These are phyloP conservation scores for Stenocarpella maydis DNA, from an alignment of 2,329 filamentous ascomycete species.

Conservation along the genomic window DNA sequence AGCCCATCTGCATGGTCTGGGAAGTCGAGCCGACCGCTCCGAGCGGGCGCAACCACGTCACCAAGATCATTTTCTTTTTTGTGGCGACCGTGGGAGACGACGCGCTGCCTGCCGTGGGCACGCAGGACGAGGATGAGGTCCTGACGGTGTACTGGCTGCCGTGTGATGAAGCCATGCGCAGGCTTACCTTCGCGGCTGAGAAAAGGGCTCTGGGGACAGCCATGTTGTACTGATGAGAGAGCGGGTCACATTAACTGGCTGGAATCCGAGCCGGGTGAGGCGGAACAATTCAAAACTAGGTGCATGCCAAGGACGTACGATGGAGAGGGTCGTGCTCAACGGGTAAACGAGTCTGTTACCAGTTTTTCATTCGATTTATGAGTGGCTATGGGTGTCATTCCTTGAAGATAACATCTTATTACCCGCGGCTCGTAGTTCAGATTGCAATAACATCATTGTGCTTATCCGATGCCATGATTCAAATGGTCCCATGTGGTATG, in stretches of 20 bases:
- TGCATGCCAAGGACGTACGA: background rate
- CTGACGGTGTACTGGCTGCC: constrained; percentile 40
- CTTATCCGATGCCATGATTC: no score
- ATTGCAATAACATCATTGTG: no score
- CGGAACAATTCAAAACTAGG: background rate
- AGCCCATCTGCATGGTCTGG: constrained; percentile 47
- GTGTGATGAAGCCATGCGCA: constrained; percentile 36
- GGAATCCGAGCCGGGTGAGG: no score
- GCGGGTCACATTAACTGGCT: no score
- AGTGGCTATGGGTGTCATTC: no score
- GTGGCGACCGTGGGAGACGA: constrained; percentile 46
- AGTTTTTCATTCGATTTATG: no score
- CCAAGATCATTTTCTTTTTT: constrained; percentile 52
- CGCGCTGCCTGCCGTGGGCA: constrained; percentile 38
- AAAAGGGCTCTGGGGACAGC: constrained; percentile 26
- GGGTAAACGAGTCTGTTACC: no score
- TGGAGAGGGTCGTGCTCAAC: no score
- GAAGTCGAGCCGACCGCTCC: constrained; percentile 46
- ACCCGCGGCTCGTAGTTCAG: no score
- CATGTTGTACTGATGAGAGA: background rate
- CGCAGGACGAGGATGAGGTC: constrained; percentile 46
- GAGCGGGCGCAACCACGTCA: constrained; percentile 41
- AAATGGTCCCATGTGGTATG: no score
- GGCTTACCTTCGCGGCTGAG: constrained; percentile 43
- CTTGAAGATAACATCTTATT: no score